A percentile compares a stretch with the other conserved stretches of the same genome.
These are phyloP conservation scores for Mrakia hoshinonis DNA, from an alignment of 768 basidiomycete genomes.

Conservation along the genomic window DNA sequence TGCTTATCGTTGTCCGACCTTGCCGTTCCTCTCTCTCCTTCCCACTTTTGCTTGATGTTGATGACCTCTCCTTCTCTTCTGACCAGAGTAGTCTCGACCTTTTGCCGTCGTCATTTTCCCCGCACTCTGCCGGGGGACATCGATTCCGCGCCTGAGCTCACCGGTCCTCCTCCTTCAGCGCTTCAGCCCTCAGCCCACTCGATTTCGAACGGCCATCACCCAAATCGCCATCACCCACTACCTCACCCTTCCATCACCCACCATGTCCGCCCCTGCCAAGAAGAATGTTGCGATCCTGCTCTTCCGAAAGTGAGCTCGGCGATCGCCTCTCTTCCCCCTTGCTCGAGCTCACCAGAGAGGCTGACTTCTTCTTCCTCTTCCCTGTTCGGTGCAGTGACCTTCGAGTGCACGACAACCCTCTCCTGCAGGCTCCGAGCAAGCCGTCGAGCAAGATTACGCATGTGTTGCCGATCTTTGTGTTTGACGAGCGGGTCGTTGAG, in stretches of 20 bases:
- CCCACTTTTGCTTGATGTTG: too few relatives aligned
- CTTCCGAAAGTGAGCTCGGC: conserved; percentile 18
- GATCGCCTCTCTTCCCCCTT: not conserved
- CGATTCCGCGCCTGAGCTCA: too few relatives aligned
- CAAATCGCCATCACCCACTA: not conserved
- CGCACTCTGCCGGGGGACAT: too few relatives aligned
- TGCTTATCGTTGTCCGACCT: too few relatives aligned
- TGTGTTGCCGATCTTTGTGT: conserved; percentile 44
- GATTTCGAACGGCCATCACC: too few relatives aligned
- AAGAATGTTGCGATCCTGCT: conserved; percentile 24
- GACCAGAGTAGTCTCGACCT: too few relatives aligned
- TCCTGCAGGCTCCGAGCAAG: conserved; percentile 33
- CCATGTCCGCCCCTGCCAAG: conserved; percentile 16
- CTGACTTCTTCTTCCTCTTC: not conserved
- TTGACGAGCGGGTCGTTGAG: conserved; percentile 43
- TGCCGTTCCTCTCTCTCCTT: too few relatives aligned
- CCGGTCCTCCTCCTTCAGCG: too few relatives aligned
- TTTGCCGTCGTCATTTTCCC: too few relatives aligned
- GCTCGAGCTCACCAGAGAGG: not conserved
- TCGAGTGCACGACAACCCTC: conserved; percentile 34
- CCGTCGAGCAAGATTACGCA: conserved; percentile 37
- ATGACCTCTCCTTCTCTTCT: too few relatives aligned
- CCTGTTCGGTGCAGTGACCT: conserved; percentile 15
- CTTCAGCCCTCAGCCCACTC: too few relatives aligned
- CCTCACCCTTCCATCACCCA: not conserved